Conservation (phyloP, 176 grass and related monocot species). For the Dendrocalamus sinicus region DNA sequence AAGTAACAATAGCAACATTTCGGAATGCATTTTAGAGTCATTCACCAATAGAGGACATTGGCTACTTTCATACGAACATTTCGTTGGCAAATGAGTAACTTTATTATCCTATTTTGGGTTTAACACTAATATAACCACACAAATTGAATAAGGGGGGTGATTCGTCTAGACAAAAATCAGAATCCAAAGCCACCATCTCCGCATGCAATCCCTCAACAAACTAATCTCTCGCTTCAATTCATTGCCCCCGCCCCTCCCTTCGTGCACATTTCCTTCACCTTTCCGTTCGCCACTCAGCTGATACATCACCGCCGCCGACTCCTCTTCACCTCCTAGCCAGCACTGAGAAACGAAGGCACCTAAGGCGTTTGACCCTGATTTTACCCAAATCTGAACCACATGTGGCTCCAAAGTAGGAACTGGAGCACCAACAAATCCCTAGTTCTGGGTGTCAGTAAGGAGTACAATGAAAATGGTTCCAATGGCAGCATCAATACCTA, state of each 20-base stretch:
- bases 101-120: neutral
- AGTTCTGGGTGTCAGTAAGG: slow-evolving; percentile 55
- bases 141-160: neutral
- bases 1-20: neutral
- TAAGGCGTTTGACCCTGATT: neutral
- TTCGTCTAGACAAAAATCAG: neutral
- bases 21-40: slow-evolving; percentile 8
- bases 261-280: neutral
- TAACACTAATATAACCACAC: neutral
- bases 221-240: neutral
- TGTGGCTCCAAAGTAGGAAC: neutral
- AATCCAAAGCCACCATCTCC: neutral
- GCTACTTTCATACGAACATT: neutral
- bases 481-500: no score
- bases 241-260: neutral
- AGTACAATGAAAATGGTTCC: slow-evolving; percentile 59
- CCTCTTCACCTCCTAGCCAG: neutral
- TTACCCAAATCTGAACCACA: neutral
- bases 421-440: neutral
- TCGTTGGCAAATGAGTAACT: neutral
- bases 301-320: neutral
- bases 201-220: neutral
- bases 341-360: neutral
- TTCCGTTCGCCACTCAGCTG: neutral
- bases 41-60: neutral